Conservation (phyloP, 768 basidiomycete genomes). For the Coprinopsis cinerea region DNA sequence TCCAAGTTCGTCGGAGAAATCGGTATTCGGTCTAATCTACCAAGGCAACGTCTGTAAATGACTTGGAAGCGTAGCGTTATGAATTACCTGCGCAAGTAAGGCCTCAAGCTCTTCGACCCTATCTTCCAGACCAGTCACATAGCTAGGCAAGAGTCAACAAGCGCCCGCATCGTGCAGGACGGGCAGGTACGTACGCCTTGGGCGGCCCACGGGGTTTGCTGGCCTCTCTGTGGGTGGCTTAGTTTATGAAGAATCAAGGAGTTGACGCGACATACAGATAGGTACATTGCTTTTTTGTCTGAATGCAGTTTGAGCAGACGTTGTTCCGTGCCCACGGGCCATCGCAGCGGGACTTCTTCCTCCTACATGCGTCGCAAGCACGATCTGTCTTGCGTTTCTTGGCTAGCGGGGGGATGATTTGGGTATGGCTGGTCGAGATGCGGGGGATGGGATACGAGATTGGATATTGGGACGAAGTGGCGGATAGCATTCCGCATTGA, state of each 20-base stretch:
- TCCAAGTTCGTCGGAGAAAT: constrained; percentile 60
- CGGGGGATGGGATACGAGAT: constrained; percentile 6
- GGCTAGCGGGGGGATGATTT: constrained; percentile 6
- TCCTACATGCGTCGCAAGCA: constrained; percentile 55
- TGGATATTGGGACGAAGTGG: constrained; percentile 1
- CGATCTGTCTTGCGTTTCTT: constrained; percentile 46
- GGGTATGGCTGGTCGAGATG: neutral
- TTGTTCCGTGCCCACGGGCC: constrained; percentile 46
- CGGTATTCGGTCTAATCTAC: constrained; percentile 56
- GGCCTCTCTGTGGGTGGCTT: constrained; percentile 37
- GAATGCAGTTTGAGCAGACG: constrained; percentile 53
- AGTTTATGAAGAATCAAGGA: neutral
- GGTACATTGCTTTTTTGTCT: constrained; percentile 47
- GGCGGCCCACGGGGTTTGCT: constrained; percentile 64
- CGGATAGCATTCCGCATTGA: constrained; percentile 8
- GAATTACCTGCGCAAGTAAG: constrained; percentile 48
- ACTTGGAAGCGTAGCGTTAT: too few species aligned
- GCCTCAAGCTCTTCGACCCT: constrained; percentile 50
- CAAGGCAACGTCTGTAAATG: too few species aligned
- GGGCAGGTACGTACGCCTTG: constrained; percentile 47
- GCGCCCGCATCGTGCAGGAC: neutral
- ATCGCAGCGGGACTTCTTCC: constrained; percentile 57
- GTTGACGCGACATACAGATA: constrained; percentile 43
- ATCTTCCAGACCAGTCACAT: constrained; percentile 55
- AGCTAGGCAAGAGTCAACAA: constrained; percentile 27